Conservation (phyloP, 192 early-diverging fungal species). For the Funneliformis mosseae region DNA sequence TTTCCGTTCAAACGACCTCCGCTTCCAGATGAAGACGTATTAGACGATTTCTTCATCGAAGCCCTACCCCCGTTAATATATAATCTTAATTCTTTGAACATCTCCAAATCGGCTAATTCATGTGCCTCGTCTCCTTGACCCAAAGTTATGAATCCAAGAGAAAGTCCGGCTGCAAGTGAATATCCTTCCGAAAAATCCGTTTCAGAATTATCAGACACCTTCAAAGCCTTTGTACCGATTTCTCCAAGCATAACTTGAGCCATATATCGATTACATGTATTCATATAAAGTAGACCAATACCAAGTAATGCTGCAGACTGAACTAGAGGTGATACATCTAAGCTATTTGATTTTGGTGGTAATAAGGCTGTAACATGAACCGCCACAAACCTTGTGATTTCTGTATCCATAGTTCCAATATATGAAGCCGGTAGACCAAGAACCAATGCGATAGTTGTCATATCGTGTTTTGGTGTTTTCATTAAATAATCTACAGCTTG, state of each 20-base stretch:
- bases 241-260: constrained; percentile 74
- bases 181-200: constrained; percentile 58
- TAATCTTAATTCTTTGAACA: constrained; percentile 58
- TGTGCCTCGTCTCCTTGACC: constrained; percentile 59
- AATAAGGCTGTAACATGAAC: constrained; percentile 78
- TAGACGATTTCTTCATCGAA: not conserved
- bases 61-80: constrained; percentile 57
- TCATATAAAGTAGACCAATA: constrained; percentile 77
- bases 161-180: constrained; percentile 80
- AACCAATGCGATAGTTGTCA: constrained; percentile 73
- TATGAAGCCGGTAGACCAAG: constrained; percentile 75
- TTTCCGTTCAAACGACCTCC: not conserved
- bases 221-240: constrained; percentile 44
- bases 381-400: constrained; percentile 68
- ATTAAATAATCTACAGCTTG: constrained; percentile 64
- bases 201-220: constrained; percentile 29
- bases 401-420: constrained; percentile 63
- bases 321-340: constrained; percentile 65
- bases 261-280: constrained; percentile 69
- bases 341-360: constrained; percentile 57
- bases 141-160: constrained; percentile 80
- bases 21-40: not conserved
- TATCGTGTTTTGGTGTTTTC: constrained; percentile 59
- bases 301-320: constrained; percentile 74
- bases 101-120: constrained; percentile 57